Evolutionary conservation across 768 basidiomycete species (phyloP).

Genomic region (Thelephora aurantiotincta): DNA sequence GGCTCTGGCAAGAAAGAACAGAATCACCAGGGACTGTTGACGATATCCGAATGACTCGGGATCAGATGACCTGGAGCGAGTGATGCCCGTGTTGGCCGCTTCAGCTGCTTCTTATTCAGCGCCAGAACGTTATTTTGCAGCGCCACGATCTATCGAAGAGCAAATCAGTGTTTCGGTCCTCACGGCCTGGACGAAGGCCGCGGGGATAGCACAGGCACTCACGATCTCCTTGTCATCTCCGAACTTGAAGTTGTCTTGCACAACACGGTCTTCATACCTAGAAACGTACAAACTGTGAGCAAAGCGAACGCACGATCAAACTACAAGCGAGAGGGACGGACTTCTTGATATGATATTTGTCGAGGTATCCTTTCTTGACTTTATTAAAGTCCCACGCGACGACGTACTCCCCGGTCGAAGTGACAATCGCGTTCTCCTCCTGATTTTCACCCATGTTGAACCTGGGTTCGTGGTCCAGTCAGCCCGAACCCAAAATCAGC

Average conservation of each 20-base stretch:
- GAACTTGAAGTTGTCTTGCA: conserved; percentile 96
- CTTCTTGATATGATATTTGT: conserved; percentile 94
- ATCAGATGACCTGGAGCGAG: conserved; percentile 31
- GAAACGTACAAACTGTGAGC: not conserved
- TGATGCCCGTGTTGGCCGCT: conserved; percentile 67
- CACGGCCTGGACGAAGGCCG: not conserved
- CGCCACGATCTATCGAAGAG: conserved; percentile 68
- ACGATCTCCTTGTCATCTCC: conserved; percentile 96
- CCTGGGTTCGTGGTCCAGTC: conserved; percentile 24
- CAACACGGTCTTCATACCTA: conserved; percentile 81
- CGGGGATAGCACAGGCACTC: conserved; percentile 17
- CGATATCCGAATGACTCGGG: conserved; percentile 46
- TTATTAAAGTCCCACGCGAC: conserved; percentile 97
- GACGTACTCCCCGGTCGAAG: conserved; percentile 83
- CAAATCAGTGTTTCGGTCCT: too few species aligned
- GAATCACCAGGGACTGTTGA: conserved; percentile 29
- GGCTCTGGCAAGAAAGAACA: too few species aligned
- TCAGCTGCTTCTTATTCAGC: conserved; percentile 86
- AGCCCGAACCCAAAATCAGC: conserved; percentile 1
- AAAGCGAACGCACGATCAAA: not conserved
- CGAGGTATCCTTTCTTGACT: conserved; percentile 82
- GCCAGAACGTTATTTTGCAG: conserved; percentile 87
- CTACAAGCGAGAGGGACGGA: conserved; percentile 11
- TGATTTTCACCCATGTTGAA: conserved; percentile 87
- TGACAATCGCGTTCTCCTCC: conserved; percentile 90